Conservation (phyloP, 2,329 filamentous ascomycete genomes). For the Ophiostoma sp. region DNA sequence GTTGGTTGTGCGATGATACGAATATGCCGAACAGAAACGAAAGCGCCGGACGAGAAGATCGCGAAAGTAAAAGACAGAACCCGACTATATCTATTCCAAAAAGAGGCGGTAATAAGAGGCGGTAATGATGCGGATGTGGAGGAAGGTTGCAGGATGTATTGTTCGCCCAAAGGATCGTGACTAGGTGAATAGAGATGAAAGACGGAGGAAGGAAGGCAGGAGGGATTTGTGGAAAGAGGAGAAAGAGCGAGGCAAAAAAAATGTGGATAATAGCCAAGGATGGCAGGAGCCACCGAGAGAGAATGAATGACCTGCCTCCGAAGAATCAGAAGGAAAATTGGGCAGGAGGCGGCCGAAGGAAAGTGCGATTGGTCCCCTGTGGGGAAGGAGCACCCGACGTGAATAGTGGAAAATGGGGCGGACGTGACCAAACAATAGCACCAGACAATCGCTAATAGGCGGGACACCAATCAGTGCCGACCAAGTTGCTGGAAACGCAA, state of each 20-base stretch:
- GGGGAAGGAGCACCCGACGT: constrained; percentile 16
- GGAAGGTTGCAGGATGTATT: background rate
- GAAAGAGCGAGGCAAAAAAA: constrained; percentile 11
- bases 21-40: no score
- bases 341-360: constrained; percentile 8
- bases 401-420: background rate
- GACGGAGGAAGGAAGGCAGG: constrained; percentile 11
- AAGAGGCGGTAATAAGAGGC: background rate
- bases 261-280: background rate
- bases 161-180: background rate
- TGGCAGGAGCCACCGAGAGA: constrained; percentile 7
- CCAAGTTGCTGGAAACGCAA: background rate
- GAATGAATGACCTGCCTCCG: background rate
- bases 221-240: constrained; percentile 9
- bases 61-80: background rate
- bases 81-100: background rate
- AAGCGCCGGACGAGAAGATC: background rate
- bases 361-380: background rate
- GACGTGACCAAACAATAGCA: constrained; percentile 14
- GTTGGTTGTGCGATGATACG: background rate
- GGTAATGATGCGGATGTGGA: background rate
- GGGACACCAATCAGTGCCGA: background rate
- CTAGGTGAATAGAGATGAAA: constrained; percentile 2
- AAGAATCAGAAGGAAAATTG: constrained; percentile 21
- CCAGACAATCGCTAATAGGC: background rate